Evolutionary conservation across 2,329 filamentous ascomycete genomes (phyloP).

Genomic region (Orbilia brochopaga): DNA sequence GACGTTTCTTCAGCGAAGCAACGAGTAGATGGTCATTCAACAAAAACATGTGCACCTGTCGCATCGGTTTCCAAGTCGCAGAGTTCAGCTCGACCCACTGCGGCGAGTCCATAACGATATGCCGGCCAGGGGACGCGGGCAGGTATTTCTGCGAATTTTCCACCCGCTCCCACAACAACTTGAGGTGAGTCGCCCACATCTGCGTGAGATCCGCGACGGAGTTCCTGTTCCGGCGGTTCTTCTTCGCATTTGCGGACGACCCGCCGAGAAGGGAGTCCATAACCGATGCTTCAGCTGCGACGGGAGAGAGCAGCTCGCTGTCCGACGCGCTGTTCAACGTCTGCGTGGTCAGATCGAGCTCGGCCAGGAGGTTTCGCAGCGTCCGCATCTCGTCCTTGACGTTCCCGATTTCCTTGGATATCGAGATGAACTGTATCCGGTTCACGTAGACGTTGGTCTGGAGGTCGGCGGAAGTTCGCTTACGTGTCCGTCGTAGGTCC

Average conservation of each 20-base stretch:
- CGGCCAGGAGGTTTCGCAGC: conserved; percentile 86
- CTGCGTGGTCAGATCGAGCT: conserved; percentile 79
- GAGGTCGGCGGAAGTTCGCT: conserved; percentile 78
- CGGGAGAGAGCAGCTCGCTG: conserved; percentile 17
- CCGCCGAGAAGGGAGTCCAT: conserved; percentile 27
- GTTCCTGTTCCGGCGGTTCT: conserved; percentile 75
- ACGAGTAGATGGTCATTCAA: conserved; percentile 93
- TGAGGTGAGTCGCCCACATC: conserved; percentile 71
- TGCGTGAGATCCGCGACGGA: conserved; percentile 79
- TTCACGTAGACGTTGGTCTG: conserved; percentile 98
- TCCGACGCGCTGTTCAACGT: conserved; percentile 68
- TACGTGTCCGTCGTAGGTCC: conserved; percentile 76
- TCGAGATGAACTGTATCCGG: conserved; percentile 97
- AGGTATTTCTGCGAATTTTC: conserved; percentile 97
- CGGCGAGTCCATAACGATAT: conserved; percentile 90
- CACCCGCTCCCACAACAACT: conserved; percentile 93
- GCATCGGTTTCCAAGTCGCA: conserved; percentile 90
- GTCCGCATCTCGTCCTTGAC: conserved; percentile 95
- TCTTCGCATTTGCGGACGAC: conserved; percentile 58
- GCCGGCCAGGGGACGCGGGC: conserved; percentile 85
- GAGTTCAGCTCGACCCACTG: conserved; percentile 97
- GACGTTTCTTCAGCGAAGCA: conserved; percentile 90
- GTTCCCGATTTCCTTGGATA: conserved; percentile 98
- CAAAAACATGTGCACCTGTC: conserved; percentile 88
- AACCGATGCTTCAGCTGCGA: conserved; percentile 21